A percentile compares a stretch with the other conserved stretches of the same genome.
Evolutionary conservation across 2,329 filamentous ascomycete genomes (phyloP).

Genomic region (Colletotrichum salicis): DNA sequence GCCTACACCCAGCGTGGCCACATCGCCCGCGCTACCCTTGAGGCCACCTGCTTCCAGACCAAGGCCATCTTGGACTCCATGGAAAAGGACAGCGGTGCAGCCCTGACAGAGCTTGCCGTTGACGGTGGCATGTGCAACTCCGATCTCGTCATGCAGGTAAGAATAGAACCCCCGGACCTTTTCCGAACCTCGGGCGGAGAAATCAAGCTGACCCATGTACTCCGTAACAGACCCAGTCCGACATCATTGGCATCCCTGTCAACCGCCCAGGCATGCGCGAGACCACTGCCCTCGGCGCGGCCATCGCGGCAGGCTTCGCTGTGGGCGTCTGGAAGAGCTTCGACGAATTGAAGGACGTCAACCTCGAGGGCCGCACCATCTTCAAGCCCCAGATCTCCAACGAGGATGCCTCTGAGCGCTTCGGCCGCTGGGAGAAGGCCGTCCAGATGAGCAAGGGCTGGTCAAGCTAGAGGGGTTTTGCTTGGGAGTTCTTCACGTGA

Average conservation of each 20-base stretch:
- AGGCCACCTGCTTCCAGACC: constrained; percentile 85
- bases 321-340: constrained; percentile 80
- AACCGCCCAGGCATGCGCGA: constrained; percentile 84
- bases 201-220: constrained; percentile 24
- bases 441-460: constrained; percentile 84
- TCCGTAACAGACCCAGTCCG: constrained; percentile 72
- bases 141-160: constrained; percentile 78
- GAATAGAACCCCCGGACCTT: constrained; percentile 23
- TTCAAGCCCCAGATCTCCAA: constrained; percentile 75
- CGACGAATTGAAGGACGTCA: constrained; percentile 77
- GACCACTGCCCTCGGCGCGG: constrained; percentile 83
- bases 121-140: constrained; percentile 87
- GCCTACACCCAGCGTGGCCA: constrained; percentile 81
- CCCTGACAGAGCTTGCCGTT: constrained; percentile 78
- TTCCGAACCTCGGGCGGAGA: constrained; percentile 26
- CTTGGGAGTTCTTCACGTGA: not conserved
- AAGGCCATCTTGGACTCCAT: constrained; percentile 85
- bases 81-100: constrained; percentile 82
- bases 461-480: constrained; percentile 51
- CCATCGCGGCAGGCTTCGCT: constrained; percentile 84
- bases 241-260: constrained; percentile 83
- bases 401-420: constrained; percentile 70
- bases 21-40: constrained; percentile 81
- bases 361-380: constrained; percentile 73
- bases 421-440: constrained; percentile 78